Percentiles rank a stretch among this genome's conserved stretches.
Evolutionary conservation across 148 eudicot species (phyloP).

Genomic region (Diospyros lotus): DNA sequence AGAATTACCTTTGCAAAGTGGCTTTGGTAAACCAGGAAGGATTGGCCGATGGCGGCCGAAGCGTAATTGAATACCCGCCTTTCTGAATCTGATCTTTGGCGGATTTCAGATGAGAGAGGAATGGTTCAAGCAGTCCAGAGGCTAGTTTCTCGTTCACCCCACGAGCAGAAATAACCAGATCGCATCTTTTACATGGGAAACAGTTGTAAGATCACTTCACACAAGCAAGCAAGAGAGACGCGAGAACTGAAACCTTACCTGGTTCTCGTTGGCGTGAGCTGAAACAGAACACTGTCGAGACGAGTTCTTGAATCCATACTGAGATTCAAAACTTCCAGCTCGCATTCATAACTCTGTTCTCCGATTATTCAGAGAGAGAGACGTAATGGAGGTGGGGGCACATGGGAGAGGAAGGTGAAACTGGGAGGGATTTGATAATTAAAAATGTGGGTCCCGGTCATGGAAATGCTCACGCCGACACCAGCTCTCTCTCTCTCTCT

Average conservation of each 20-base stretch:
- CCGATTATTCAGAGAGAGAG: conserved; percentile 14
- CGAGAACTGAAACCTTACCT: conserved; percentile 33
- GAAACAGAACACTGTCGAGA: conserved; percentile 71
- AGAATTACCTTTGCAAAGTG: conserved; percentile 54
- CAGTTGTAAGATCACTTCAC: not conserved
- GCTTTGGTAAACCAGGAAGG: conserved; percentile 76
- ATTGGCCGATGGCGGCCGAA: conserved; percentile 39
- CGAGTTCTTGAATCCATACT: conserved; percentile 55
- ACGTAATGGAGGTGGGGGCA: conserved; percentile 12
- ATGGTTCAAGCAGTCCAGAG: conserved; percentile 70
- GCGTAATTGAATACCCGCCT: conserved; percentile 82
- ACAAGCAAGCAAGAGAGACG: not conserved
- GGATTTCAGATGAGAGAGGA: conserved; percentile 50
- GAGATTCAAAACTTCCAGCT: not conserved
- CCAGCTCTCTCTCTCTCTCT: not conserved
- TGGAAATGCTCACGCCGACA: conserved; percentile 12
- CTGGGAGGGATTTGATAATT: conserved; percentile 14
- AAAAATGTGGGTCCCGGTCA: conserved; percentile 5
- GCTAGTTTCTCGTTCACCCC: conserved; percentile 68
- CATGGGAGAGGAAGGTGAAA: conserved; percentile 3
- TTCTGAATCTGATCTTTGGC: conserved; percentile 71
- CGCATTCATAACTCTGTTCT: not conserved
- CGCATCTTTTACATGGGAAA: conserved; percentile 43
- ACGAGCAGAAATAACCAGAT: conserved; percentile 65
- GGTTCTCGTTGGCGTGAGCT: conserved; percentile 83